Evolutionary conservation across 345 rosid species (phyloP).

Genomic region (Geranium rotundifolium): DNA sequence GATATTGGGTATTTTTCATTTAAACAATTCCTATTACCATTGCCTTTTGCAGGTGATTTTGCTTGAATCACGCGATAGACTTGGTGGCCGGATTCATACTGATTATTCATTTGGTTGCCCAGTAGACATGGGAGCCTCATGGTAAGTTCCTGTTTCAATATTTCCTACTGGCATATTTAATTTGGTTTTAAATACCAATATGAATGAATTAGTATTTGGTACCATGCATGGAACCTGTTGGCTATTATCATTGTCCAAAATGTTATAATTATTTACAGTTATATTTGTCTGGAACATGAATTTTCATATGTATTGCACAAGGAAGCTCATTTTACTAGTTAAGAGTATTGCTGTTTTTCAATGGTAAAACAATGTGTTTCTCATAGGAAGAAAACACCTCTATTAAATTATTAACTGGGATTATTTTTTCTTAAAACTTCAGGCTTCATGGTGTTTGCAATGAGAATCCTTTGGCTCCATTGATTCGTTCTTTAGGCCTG

Average conservation of each 20-base stretch:
- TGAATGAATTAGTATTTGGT: neutral
- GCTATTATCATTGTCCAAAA: neutral
- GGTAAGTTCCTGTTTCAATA: conserved; percentile 25
- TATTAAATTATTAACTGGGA: too few relatives aligned
- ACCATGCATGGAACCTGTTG: neutral
- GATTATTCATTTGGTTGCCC: conserved; percentile 89
- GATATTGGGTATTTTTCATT: neutral
- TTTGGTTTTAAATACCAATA: neutral
- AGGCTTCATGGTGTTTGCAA: conserved; percentile 92
- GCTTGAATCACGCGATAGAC: conserved; percentile 75
- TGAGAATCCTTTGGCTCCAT: conserved; percentile 86
- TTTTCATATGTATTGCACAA: neutral
- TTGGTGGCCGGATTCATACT: conserved; percentile 87
- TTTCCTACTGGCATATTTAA: neutral
- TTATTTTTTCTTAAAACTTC: conserved; percentile 9
- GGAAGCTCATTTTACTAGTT: too few relatives aligned
- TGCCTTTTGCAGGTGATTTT: conserved; percentile 43
- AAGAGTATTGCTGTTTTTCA: neutral
- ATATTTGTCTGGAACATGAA: too few relatives aligned
- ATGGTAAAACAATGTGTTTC: neutral
- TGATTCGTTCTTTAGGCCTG: conserved; percentile 64
- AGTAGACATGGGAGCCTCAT: conserved; percentile 86
- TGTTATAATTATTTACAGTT: too few relatives aligned
- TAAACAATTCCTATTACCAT: neutral
- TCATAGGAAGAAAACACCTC: neutral